Evolutionary conservation across 2,329 filamentous ascomycete genomes (phyloP).

Genomic region (Teratosphaeria zuluensis): DNA sequence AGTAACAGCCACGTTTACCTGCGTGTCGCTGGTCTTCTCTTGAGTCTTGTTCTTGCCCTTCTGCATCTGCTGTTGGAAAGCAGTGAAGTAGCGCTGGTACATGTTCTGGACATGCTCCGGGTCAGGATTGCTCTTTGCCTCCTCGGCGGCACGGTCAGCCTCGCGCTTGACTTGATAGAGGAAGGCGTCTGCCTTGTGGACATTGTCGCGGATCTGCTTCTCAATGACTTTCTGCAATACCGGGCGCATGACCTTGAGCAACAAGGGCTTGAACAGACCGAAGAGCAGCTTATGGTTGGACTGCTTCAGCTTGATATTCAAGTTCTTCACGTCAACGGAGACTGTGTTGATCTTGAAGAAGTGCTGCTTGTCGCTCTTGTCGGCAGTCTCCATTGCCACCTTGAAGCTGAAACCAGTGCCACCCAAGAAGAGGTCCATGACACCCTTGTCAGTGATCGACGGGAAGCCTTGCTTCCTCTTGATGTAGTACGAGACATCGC

Average conservation of each 20-base stretch:
- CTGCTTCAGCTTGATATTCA: conserved; percentile 74
- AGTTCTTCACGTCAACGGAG: conserved; percentile 25
- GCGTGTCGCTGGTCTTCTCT: conserved; percentile 47
- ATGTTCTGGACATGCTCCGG: conserved; percentile 70
- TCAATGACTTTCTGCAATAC: conserved; percentile 79
- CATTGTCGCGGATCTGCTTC: conserved; percentile 77
- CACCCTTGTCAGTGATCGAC: conserved; percentile 72
- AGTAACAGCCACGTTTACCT: conserved; percentile 75
- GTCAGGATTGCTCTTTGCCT: conserved; percentile 52
- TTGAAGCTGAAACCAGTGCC: conserved; percentile 87
- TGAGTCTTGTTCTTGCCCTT: conserved; percentile 64
- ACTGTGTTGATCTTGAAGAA: conserved; percentile 91
- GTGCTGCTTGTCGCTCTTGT: conserved; percentile 63
- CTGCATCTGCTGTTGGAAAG: conserved; percentile 62
- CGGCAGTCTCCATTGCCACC: conserved; percentile 73
- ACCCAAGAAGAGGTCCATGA: conserved; percentile 79
- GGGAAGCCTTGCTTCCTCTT: conserved; percentile 94
- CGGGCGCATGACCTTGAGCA: conserved; percentile 75
- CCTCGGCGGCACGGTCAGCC: conserved; percentile 60
- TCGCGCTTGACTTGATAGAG: conserved; percentile 73
- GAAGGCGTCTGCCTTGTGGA: conserved; percentile 62
- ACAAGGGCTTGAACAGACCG: conserved; percentile 71
- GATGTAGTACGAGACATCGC: conserved; percentile 85
- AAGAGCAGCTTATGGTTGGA: conserved; percentile 93
- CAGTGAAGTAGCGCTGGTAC: conserved; percentile 73